Evolutionary conservation across 106 monocot species (phyloP).

Genomic region (Platanthera guangdongensis): DNA sequence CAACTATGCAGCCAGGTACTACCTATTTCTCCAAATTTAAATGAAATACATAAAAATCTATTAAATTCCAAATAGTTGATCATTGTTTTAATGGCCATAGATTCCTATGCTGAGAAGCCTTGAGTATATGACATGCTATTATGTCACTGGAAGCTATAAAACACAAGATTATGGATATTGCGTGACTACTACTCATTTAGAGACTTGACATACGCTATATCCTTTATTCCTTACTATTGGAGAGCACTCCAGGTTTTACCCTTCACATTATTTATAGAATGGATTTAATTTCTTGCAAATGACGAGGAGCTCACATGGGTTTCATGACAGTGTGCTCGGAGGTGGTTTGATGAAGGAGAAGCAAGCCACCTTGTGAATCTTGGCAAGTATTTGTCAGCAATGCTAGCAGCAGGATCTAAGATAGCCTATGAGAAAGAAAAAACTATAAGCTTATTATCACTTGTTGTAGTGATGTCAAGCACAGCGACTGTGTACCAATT

Average conservation of each 20-base stretch:
- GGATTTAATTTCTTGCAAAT: not conserved
- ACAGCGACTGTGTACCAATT: conserved; percentile 78
- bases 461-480: conserved; percentile 73
- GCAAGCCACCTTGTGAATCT: conserved; percentile 57
- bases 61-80: not conserved
- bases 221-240: conserved; percentile 98
- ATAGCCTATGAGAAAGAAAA: conserved; percentile 91
- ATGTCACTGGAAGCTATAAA: conserved; percentile 92
- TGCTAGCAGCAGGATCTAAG: conserved; percentile 76
- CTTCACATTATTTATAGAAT: not conserved
- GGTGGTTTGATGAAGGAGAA: conserved; percentile 84
- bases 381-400: conserved; percentile 78
- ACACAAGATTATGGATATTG: conserved; percentile 87
- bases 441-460: conserved; percentile 44
- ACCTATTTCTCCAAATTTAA: not conserved
- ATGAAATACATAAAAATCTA: not conserved
- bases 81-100: conserved; percentile 23
- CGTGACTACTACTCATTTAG: conserved; percentile 45
- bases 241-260: conserved; percentile 88
- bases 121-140: conserved; percentile 92
- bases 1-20: conserved; percentile 97
- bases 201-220: conserved; percentile 86
- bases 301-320: not conserved
- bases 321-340: conserved; percentile 52
- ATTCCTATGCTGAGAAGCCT: conserved; percentile 85